Evolutionary conservation across 345 rosid genomes (phyloP).

Genomic region (Pistacia vera): DNA sequence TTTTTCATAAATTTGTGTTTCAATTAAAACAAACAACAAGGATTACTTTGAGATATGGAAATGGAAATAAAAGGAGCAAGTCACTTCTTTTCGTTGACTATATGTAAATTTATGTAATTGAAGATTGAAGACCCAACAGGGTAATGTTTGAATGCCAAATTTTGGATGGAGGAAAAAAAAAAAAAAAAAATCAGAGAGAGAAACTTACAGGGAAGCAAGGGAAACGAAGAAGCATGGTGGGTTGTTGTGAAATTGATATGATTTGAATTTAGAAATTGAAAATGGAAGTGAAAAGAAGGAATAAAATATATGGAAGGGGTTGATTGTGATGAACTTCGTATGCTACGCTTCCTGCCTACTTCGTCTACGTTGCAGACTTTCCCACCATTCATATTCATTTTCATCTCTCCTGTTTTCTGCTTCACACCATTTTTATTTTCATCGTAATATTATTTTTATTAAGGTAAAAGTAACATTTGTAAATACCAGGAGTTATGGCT

Average conservation of each 20-base stretch:
- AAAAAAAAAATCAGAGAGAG: neutral
- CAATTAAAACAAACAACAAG: no score
- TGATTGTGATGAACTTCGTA: neutral
- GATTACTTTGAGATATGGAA: no score
- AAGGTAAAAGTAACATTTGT: no score
- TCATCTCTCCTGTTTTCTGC: no score
- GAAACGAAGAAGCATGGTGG: slow-evolving; percentile 12
- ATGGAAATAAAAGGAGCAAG: neutral
- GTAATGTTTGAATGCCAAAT: neutral
- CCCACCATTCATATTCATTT: neutral
- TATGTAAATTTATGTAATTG: neutral
- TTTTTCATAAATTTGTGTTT: no score
- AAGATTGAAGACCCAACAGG: neutral
- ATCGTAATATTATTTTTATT: no score
- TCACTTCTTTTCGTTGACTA: neutral
- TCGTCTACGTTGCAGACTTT: neutral
- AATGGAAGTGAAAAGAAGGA: neutral
- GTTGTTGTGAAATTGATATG: neutral
- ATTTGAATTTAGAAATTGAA: neutral
- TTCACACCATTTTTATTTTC: no score
- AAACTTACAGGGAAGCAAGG: slow-evolving; percentile 1
- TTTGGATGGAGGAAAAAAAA: neutral
- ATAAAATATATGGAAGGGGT: neutral
- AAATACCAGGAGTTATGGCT: no score
- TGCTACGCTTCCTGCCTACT: neutral